These are phyloP conservation scores for Rubroboletus satanas DNA, from an alignment of 768 basidiomycete species.

Conservation along the genomic window DNA sequence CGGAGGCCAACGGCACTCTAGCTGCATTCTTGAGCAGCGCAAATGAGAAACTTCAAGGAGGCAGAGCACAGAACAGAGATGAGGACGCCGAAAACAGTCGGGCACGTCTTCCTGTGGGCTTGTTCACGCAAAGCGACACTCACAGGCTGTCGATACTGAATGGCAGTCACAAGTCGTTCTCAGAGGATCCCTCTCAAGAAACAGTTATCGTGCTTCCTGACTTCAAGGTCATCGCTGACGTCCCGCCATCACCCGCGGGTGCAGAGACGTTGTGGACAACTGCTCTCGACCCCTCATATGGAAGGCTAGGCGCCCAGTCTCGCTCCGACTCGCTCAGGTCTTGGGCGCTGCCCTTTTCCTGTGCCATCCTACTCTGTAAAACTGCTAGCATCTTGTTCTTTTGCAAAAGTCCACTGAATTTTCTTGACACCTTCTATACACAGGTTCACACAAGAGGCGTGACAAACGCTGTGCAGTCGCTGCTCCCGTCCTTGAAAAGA, in stretches of 20 bases:
- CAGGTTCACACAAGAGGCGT: slow-evolving; percentile 90
- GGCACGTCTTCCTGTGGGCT: slow-evolving; percentile 37
- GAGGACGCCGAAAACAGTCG: slow-evolving; percentile 4
- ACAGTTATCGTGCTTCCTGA: slow-evolving; percentile 91
- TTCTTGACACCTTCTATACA: not conserved
- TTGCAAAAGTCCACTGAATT: not conserved
- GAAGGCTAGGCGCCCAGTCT: slow-evolving; percentile 42
- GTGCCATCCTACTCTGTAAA: slow-evolving; percentile 86
- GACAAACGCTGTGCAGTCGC: slow-evolving; percentile 91
- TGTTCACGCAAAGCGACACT: slow-evolving; percentile 56
- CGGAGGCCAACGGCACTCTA: slow-evolving; percentile 64
- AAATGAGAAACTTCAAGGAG: slow-evolving; percentile 15
- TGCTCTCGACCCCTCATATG: slow-evolving; percentile 57
- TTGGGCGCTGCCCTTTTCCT: slow-evolving; percentile 86
- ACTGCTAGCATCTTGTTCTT: not conserved
- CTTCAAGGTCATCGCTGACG: slow-evolving; percentile 76
- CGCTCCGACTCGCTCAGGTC: slow-evolving; percentile 53
- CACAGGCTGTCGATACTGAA: slow-evolving; percentile 71
- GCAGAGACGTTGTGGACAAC: slow-evolving; percentile 67
- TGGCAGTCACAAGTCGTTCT: slow-evolving; percentile 71
- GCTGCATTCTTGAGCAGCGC: slow-evolving; percentile 49
- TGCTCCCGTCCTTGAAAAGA: slow-evolving; percentile 76
- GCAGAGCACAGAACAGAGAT: not conserved
- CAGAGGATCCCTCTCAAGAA: slow-evolving; percentile 57
- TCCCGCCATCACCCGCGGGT: slow-evolving; percentile 58